Percentiles rank a stretch among this genome's conserved stretches.
Conservation (phyloP, 2,329 filamentous ascomycete genomes). For the Arthrocladium fulminans region DNA sequence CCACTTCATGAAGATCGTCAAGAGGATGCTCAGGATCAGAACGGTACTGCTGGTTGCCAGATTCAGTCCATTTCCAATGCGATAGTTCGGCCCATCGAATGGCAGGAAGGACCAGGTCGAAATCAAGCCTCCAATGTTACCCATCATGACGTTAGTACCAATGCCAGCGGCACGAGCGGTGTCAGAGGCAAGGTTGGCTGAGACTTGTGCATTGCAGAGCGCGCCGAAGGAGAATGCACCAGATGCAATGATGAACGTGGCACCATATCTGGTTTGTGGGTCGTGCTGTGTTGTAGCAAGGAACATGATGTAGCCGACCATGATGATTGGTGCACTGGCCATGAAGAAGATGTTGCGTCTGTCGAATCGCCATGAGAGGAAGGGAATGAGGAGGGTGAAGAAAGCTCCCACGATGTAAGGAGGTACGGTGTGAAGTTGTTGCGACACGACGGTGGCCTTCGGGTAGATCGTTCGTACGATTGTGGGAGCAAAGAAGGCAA, state of each 20-base stretch:
- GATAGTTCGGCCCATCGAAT: slow-evolving; percentile 56
- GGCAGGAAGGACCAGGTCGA: slow-evolving; percentile 58
- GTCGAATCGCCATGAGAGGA: slow-evolving; percentile 50
- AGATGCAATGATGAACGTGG: slow-evolving; percentile 59
- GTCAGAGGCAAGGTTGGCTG: slow-evolving; percentile 63
- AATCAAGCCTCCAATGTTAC: slow-evolving; percentile 61
- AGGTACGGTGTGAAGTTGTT: slow-evolving; percentile 63
- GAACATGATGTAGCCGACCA: slow-evolving; percentile 64
- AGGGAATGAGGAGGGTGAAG: slow-evolving; percentile 52
- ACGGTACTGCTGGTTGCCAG: slow-evolving; percentile 52
- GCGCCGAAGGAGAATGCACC: slow-evolving; percentile 57
- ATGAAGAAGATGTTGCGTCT: slow-evolving; percentile 53
- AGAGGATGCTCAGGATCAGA: slow-evolving; percentile 41
- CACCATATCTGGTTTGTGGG: slow-evolving; percentile 53
- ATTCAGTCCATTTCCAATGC: slow-evolving; percentile 64
- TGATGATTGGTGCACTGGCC: slow-evolving; percentile 48
- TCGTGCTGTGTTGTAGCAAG: slow-evolving; percentile 45
- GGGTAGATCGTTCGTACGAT: slow-evolving; percentile 63
- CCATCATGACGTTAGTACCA: slow-evolving; percentile 60
- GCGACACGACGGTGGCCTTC: slow-evolving; percentile 45
- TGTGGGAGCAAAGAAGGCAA: slow-evolving; percentile 62
- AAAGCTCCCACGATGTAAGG: slow-evolving; percentile 61
- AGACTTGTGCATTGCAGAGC: slow-evolving; percentile 57
- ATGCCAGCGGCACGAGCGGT: slow-evolving; percentile 60
- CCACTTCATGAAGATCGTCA: slow-evolving; percentile 53